Evolutionary conservation across 75 land plant genomes (phyloP), one percentile per base, ranked within the genome.

Genomic region (Picea glauca): DNA sequence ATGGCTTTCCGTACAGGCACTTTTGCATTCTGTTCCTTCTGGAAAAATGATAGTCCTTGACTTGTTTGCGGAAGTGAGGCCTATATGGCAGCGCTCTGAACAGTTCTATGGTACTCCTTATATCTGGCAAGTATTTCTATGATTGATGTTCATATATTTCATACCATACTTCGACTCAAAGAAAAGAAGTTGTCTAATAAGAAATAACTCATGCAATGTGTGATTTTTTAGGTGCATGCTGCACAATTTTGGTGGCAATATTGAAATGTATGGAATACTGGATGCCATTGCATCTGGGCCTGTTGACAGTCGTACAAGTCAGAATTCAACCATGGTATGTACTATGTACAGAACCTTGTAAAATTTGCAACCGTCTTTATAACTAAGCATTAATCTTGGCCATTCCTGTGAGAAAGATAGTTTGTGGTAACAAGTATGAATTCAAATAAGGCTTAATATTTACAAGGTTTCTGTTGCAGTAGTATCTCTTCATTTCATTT

Each of bases 171-270:
- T 23, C 26, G 17, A 13, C 5, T 23, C 59, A 21, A 8, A 12
- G 1, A 20, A 70, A 43, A 40, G 7, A 18, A 32, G 21, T 43
- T 70, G 74, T 70, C 1, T n/a, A 70, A 21, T 11, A 70, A 70
- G 46, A 70, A 70, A 9, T n/a, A 43, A 70, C 56, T 70, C 35
- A 6, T 50, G 65, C 12, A 15, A 75, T 23, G 8, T n/a, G 46
- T 75, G 61, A 58, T 54, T 58, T 8, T 63, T 1, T 92, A 96
- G 99, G 99, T 96, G 99, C 76, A 85, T 96, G 93, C 79, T 96
- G 87, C 99, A 96, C 79, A 96, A 96, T 79, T 96, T 96, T 85
- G 99, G 99, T 78, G 99, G 99, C 56, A 96, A 96, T 82, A 86
- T 92, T 84, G 99, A 96, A 91, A 96, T 94, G 98, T 96, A 94